A percentile compares a stretch with the other conserved stretches of the same genome.
phyloP scores from a whole-genome alignment of 2,329 filamentous ascomycete genomes.

The Grosmannia clavigera region DNA sequence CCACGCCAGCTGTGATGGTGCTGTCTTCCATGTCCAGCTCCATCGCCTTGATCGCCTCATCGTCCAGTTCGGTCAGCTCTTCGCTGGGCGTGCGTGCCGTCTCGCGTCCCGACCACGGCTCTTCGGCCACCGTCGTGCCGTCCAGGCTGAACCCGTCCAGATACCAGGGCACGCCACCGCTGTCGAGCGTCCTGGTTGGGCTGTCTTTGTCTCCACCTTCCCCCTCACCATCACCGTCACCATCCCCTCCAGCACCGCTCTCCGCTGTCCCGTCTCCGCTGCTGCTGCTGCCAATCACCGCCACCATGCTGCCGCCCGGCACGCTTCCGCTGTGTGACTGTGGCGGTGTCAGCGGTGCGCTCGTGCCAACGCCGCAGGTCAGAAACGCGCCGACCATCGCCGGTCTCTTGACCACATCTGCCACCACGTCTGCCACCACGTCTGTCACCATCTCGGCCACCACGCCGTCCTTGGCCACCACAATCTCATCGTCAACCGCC shows the following conservation, averaged over 20 bases:
- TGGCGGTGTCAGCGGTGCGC: constrained; percentile 51
- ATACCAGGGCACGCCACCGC: constrained; percentile 83
- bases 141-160: constrained; percentile 65
- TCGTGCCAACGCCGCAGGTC: constrained; percentile 20
- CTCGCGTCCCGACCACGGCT: constrained; percentile 59
- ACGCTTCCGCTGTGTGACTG: constrained; percentile 45
- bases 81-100: constrained; percentile 61
- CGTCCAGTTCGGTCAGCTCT: constrained; percentile 82
- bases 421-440: neutral
- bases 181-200: constrained; percentile 40
- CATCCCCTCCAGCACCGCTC: too few relatives aligned
- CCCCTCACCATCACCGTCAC: neutral
- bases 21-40: constrained; percentile 39
- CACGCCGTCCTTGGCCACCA: constrained; percentile 21
- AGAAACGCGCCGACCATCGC: constrained; percentile 9
- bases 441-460: constrained; percentile 7
- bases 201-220: neutral
- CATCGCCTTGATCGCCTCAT: constrained; percentile 71
- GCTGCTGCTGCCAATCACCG: neutral
- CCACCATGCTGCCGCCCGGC: constrained; percentile 10
- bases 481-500: constrained; percentile 28
- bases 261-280: too few relatives aligned
- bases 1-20: constrained; percentile 24
- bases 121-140: constrained; percentile 68
- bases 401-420: neutral